A percentile compares a stretch with the other conserved stretches of the same genome.
These are phyloP conservation scores for Echria macrotheca DNA, from an alignment of 495 filamentous ascomycete genomes.

Conservation along the genomic window DNA sequence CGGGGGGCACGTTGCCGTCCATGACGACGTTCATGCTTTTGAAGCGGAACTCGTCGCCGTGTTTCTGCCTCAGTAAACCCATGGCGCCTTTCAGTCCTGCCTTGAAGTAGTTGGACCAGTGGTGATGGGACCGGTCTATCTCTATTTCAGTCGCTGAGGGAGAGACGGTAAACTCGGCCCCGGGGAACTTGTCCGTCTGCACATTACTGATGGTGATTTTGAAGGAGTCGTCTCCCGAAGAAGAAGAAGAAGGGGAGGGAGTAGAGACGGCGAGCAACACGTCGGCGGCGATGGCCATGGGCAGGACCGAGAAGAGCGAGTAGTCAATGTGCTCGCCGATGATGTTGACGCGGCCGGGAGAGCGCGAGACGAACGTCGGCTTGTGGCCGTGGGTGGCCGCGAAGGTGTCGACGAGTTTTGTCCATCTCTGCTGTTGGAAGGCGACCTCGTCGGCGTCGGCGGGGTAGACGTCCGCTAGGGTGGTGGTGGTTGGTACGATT, in stretches of 20 bases:
- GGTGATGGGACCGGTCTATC: conserved; percentile 63
- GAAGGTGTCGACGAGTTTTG: conserved; percentile 65
- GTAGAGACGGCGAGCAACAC: conserved; percentile 80
- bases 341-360: conserved; percentile 93
- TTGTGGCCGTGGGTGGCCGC: conserved; percentile 60
- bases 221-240: conserved; percentile 32
- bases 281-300: conserved; percentile 90
- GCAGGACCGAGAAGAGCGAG: conserved; percentile 89
- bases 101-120: conserved; percentile 99
- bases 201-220: conserved; percentile 68
- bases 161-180: conserved; percentile 70
- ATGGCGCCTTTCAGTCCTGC: conserved; percentile 78
- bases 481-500: conserved; percentile 52
- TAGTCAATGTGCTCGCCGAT: conserved; percentile 99
- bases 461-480: conserved; percentile 66
- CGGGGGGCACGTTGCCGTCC: conserved; percentile 86
- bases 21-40: conserved; percentile 82
- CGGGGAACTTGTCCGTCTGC: conserved; percentile 66
- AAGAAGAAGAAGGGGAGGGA: not conserved
- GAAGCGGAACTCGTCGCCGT: conserved; percentile 53
- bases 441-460: conserved; percentile 52
- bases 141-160: too few species aligned
- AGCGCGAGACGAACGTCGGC: conserved; percentile 80
- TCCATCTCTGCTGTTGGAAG: conserved; percentile 62
- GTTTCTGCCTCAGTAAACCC: conserved; percentile 67